Evolutionary conservation across 2,329 filamentous ascomycete species (phyloP), one percentile per base, ranked within the genome.

Genomic region (Ceratocystis ficicola): DNA sequence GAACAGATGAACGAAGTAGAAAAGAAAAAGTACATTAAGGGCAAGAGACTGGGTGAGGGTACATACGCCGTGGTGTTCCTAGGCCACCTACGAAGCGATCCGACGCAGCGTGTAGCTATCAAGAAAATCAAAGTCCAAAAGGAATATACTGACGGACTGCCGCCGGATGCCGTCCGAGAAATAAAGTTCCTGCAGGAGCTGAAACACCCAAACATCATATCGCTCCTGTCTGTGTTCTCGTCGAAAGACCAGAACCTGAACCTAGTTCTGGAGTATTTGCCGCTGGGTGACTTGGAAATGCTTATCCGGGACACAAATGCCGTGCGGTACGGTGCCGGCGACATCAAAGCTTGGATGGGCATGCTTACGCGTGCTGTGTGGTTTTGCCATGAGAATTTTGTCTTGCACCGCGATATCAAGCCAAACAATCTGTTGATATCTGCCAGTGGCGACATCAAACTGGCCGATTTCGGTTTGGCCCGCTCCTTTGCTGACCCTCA

Each of bases 271-370:
- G 94, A 99, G 76, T 95, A 88, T 75, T 82, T 97, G 3, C 92
- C 93, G 0, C 84, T 90, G n/a, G 93, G 94, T 70, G 94, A 99
- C 76, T 82, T 99, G 32, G 90, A 97, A 76, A 90, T 92, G 82
- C 83, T 99, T 67, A 95, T 96, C 74, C 89, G 90, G 74, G 92
- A 97, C 76, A 85, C 83, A 36, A 83, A 86, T 59, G 79, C 79
- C 65, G 86, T 96, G 60, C 84, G 86, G 65, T 97, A 97, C 75
- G 89, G 89, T 68, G 84, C 85, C 10, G 88, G 89, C 20, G 94
- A 99, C 75, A 91, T 97, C 75, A 99, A 99, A 75, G 88, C 91
- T 17, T 99, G 94, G 94, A 95, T 96, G 87, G 89, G 89, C 69
- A 97, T 97, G 94, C 82, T 97, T n/a, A 84, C 83, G 32, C 86